These are phyloP conservation scores for Cladosporium oxysporum DNA, from an alignment of 2,329 filamentous ascomycete genomes.

Conservation along the genomic window DNA sequence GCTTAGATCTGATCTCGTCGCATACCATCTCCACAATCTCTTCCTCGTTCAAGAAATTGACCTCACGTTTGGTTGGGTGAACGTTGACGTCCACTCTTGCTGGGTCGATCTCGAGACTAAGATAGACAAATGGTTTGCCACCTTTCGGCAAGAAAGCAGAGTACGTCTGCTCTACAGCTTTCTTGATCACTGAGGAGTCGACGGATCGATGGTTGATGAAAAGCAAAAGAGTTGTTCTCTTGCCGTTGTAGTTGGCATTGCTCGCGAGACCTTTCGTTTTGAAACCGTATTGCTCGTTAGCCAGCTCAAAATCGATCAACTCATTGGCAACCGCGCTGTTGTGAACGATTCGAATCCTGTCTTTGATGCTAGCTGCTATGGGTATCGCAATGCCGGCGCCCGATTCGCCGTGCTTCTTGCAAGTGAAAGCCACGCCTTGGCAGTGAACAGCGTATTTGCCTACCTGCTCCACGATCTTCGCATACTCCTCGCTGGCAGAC, in stretches of 20 bases:
- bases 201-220: conserved; percentile 98
- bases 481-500: conserved; percentile 90
- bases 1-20: conserved; percentile 71
- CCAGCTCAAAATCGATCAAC: conserved; percentile 71
- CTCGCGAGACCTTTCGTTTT: conserved; percentile 78
- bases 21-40: conserved; percentile 90
- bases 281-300: conserved; percentile 80
- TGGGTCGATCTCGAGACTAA: conserved; percentile 90
- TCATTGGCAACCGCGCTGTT: conserved; percentile 84
- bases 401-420: conserved; percentile 92
- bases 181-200: conserved; percentile 84
- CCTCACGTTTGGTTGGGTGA: conserved; percentile 93
- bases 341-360: conserved; percentile 89
- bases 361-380: conserved; percentile 68
- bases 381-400: conserved; percentile 80
- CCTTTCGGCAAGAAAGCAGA: conserved; percentile 85
- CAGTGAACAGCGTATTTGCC: conserved; percentile 94
- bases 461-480: conserved; percentile 94
- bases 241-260: conserved; percentile 93
- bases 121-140: conserved; percentile 89
- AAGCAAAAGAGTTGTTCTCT: conserved; percentile 80
- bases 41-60: conserved; percentile 96
- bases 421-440: conserved; percentile 86
- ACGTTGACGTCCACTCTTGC: conserved; percentile 94
- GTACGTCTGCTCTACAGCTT: conserved; percentile 89